Evolutionary conservation across 495 filamentous ascomycete species (phyloP).

Genomic region (Penicillium samsonianum): DNA sequence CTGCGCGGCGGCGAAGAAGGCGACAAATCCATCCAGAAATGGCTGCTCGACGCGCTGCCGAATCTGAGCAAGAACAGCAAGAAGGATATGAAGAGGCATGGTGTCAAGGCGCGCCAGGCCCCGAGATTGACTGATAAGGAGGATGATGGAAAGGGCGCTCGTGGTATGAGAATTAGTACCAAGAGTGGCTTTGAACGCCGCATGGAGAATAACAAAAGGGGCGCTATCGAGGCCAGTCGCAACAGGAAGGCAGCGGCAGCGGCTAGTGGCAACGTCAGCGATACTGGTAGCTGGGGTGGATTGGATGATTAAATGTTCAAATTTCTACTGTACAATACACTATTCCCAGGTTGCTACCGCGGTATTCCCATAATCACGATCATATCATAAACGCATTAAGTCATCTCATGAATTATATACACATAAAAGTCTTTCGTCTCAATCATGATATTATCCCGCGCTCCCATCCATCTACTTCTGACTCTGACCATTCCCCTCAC

Average conservation of each 20-base stretch:
- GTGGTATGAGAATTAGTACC: constrained; percentile 72
- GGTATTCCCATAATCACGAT: constrained; percentile 9
- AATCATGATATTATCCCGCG: constrained; percentile 4
- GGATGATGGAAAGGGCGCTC: constrained; percentile 38
- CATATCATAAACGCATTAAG: constrained; percentile 19
- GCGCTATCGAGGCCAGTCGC: constrained; percentile 72
- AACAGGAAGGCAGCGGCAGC: constrained; percentile 50
- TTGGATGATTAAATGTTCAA: constrained; percentile 54
- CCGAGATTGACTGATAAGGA: constrained; percentile 38
- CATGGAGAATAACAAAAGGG: constrained; percentile 72
- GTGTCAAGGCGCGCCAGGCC: constrained; percentile 72
- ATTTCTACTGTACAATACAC: constrained; percentile 12
- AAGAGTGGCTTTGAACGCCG: constrained; percentile 87
- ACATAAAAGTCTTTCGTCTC: background rate
- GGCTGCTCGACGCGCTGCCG: constrained; percentile 87
- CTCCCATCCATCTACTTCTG: constrained; percentile 8
- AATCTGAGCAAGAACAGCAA: constrained; percentile 78
- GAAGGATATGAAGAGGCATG: constrained; percentile 76
- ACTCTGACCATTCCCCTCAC: constrained; percentile 10
- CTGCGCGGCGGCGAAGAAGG: constrained; percentile 41
- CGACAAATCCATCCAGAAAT: constrained; percentile 66
- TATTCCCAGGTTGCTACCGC: background rate
- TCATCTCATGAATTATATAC: constrained; percentile 8
- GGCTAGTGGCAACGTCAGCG: constrained; percentile 43
- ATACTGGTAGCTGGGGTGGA: constrained; percentile 60